Conservation (phyloP, 2,329 filamentous ascomycete species). For the Alternaria brassicicola region DNA sequence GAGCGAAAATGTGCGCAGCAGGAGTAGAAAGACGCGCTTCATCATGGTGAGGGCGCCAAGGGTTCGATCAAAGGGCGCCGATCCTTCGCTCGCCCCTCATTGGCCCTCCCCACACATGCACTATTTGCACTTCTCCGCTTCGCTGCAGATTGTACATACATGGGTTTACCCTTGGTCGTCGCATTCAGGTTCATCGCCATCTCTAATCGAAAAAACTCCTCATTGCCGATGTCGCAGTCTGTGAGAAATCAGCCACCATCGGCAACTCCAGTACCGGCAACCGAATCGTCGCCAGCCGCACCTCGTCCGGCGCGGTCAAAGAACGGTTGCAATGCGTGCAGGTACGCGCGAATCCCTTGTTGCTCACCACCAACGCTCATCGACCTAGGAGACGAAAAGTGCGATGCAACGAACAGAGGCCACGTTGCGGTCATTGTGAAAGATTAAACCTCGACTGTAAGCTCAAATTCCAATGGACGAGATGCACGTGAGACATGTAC, state of each 20-base stretch:
- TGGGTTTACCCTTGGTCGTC: not conserved
- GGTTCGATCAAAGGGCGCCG: not conserved
- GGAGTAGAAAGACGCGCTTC: not conserved
- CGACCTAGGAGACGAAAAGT: slow-evolving; percentile 58
- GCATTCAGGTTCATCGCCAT: not conserved
- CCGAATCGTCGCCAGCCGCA: slow-evolving; percentile 14
- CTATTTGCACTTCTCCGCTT: not conserved
- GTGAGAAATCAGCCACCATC: slow-evolving; percentile 19
- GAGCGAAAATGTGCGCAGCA: slow-evolving; percentile 17
- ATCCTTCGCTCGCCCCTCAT: slow-evolving; percentile 2
- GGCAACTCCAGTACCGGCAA: slow-evolving; percentile 18
- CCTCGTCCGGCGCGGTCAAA: slow-evolving; percentile 40
- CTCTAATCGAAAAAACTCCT: not conserved
- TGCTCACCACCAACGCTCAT: slow-evolving; percentile 11
- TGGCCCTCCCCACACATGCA: slow-evolving; percentile 14
- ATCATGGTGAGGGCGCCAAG: not conserved
- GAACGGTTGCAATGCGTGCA: slow-evolving; percentile 42
- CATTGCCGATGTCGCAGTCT: slow-evolving; percentile 28
- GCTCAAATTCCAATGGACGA: not conserved
- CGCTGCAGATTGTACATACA: not conserved
- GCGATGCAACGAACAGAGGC: slow-evolving; percentile 61
- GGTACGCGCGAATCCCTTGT: slow-evolving; percentile 16
- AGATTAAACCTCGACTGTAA: slow-evolving; percentile 59
- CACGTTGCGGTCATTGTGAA: slow-evolving; percentile 61
- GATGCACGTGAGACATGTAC: not conserved